These are phyloP conservation scores for Sclerotinia borealis DNA, from an alignment of 2,329 filamentous ascomycete genomes.

Conservation along the genomic window DNA sequence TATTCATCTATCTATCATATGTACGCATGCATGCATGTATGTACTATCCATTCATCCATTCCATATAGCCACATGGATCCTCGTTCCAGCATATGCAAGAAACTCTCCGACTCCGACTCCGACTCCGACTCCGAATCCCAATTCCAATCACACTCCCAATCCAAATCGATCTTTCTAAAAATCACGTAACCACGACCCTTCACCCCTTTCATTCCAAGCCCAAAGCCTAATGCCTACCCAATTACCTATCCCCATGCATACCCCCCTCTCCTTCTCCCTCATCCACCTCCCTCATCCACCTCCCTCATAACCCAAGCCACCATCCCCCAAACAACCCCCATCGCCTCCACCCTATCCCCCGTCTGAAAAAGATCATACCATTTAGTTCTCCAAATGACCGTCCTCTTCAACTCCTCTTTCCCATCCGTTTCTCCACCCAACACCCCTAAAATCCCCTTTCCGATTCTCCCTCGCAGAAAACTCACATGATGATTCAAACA, in stretches of 20 bases:
- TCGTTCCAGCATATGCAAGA: background rate
- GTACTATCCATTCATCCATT: background rate
- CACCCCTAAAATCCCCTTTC: conserved; percentile 45
- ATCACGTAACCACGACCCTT: background rate
- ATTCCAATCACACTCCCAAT: no score
- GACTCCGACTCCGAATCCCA: background rate
- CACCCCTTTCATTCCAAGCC: background rate
- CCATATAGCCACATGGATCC: background rate
- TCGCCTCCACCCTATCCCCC: conserved; percentile 49
- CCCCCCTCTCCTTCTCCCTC: conserved; percentile 12
- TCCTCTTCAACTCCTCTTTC: conserved; percentile 31
- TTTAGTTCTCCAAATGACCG: conserved; percentile 50
- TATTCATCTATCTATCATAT: background rate
- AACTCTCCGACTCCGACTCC: background rate
- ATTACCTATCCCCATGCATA: conserved; percentile 19
- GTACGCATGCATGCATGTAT: background rate
- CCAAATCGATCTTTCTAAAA: background rate
- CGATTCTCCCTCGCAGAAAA: conserved; percentile 53
- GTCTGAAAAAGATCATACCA: conserved; percentile 57
- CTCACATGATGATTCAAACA: conserved; percentile 57
- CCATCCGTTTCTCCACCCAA: conserved; percentile 45
- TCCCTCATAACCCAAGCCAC: conserved; percentile 54
- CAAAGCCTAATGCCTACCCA: background rate
- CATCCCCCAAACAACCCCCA: conserved; percentile 52
- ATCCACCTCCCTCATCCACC: conserved; percentile 10